phyloP scores from a whole-genome alignment of 2,329 filamentous ascomycete genomes.

The Colletotrichum abscissum region DNA sequence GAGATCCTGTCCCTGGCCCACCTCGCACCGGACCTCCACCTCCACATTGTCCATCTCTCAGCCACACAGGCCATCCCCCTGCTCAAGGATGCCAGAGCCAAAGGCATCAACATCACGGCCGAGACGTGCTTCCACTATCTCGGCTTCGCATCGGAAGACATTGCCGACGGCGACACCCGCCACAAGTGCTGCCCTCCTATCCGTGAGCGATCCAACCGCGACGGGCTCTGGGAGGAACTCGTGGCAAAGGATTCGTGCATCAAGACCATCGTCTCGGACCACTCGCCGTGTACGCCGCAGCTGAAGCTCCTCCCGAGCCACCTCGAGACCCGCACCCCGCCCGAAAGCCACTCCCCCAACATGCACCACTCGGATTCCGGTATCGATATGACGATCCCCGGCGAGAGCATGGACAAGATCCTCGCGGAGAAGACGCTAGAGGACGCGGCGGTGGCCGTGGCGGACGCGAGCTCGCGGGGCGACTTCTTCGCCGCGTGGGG shows the following conservation, averaged over 20 bases:
- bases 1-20: constrained; percentile 86
- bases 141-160: constrained; percentile 83
- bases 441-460: constrained; percentile 49
- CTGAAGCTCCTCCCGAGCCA: constrained; percentile 86
- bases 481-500: constrained; percentile 98
- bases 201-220: constrained; percentile 82
- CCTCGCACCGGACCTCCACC: constrained; percentile 81
- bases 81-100: constrained; percentile 76
- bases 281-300: constrained; percentile 95
- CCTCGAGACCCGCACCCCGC: constrained; percentile 55
- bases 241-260: constrained; percentile 79
- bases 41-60: constrained; percentile 95
- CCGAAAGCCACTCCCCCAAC: constrained; percentile 41
- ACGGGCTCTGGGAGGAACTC: constrained; percentile 88
- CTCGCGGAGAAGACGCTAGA: constrained; percentile 38
- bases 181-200: constrained; percentile 98
- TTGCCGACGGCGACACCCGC: constrained; percentile 85
- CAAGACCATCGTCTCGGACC: constrained; percentile 91
- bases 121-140: constrained; percentile 98
- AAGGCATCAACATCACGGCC: constrained; percentile 87
- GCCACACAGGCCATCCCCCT: constrained; percentile 90
- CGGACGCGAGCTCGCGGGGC: constrained; percentile 57
- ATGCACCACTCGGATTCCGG: constrained; percentile 65
- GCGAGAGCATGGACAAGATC: constrained; percentile 40
- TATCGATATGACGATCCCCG: constrained; percentile 57